Conservation (phyloP, 495 filamentous ascomycete genomes). For the Penicillium waksmanii region DNA sequence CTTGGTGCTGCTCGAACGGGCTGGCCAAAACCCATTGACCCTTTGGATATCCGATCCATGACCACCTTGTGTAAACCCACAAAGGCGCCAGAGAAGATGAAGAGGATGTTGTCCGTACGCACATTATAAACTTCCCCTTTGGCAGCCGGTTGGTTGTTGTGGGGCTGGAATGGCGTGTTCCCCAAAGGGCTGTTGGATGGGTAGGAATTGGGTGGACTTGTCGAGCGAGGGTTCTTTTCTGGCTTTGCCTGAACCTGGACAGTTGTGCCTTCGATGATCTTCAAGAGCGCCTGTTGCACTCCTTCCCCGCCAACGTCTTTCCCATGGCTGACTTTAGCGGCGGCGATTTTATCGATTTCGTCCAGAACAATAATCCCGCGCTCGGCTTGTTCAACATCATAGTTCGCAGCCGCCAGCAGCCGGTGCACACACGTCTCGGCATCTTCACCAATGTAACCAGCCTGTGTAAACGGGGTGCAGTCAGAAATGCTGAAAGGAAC, state of each 20-base stretch:
- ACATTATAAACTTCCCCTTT: constrained; percentile 90
- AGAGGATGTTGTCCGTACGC: constrained; percentile 93
- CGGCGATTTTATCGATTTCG: constrained; percentile 95
- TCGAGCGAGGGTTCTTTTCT: constrained; percentile 61
- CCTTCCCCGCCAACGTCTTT: constrained; percentile 92
- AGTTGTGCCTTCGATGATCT: constrained; percentile 95
- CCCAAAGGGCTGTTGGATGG: constrained; percentile 55
- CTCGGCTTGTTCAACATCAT: constrained; percentile 84
- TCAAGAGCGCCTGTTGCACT: constrained; percentile 93
- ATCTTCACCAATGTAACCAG: constrained; percentile 96
- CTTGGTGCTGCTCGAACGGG: constrained; percentile 60
- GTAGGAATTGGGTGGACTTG: constrained; percentile 45
- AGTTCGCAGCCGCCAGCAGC: constrained; percentile 85
- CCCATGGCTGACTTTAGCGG: constrained; percentile 66
- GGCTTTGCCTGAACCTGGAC: constrained; percentile 83
- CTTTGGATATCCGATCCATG: constrained; percentile 80
- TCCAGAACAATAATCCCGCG: constrained; percentile 93
- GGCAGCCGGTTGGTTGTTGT: constrained; percentile 41
- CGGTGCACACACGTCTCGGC: constrained; percentile 91
- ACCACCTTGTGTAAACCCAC: constrained; percentile 90
- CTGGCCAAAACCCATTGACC: constrained; percentile 91
- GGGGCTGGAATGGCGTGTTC: constrained; percentile 44
- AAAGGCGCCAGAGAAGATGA: constrained; percentile 95
- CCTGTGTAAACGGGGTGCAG: constrained; percentile 95
- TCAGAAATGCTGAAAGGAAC: constrained; percentile 98